Conservation (phyloP, 1,139 yeast species). For the Tardiomyces blankii region DNA sequence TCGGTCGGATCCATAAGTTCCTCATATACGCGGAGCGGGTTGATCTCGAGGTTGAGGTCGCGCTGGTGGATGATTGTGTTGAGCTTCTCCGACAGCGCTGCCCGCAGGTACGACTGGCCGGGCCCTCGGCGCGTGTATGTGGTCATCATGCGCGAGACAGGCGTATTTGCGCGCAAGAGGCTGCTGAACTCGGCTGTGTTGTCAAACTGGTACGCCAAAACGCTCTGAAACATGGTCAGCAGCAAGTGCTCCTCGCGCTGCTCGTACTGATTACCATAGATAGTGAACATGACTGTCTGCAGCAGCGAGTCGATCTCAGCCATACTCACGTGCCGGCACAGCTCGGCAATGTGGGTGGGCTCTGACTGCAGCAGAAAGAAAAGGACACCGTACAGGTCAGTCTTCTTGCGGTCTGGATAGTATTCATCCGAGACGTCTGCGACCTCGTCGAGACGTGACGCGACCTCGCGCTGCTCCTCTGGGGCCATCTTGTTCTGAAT, state of each 20-base stretch:
- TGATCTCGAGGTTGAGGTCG: constrained; percentile 25
- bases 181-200: constrained; percentile 28
- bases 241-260: constrained; percentile 32
- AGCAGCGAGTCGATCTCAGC: constrained; percentile 31
- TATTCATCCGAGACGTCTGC: constrained; percentile 10
- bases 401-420: constrained; percentile 22
- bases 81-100: constrained; percentile 24
- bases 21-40: constrained; percentile 28
- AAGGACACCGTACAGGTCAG: constrained; percentile 27
- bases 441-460: constrained; percentile 21
- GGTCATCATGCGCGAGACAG: constrained; percentile 35
- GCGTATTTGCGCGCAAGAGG: constrained; percentile 30
- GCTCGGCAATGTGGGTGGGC: constrained; percentile 29
- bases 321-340: constrained; percentile 29
- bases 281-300: constrained; percentile 34
- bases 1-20: constrained; percentile 19
- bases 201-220: constrained; percentile 30
- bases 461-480: constrained; percentile 29
- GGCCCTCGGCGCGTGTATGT: constrained; percentile 33
- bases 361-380: constrained; percentile 31
- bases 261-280: constrained; percentile 34
- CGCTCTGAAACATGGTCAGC: constrained; percentile 31
- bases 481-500: constrained; percentile 31
- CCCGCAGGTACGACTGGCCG: constrained; percentile 31
- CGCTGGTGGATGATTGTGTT: constrained; percentile 22